Evolutionary conservation across 2,329 filamentous ascomycete genomes (phyloP).

Genomic region (Aspergillus proliferans): DNA sequence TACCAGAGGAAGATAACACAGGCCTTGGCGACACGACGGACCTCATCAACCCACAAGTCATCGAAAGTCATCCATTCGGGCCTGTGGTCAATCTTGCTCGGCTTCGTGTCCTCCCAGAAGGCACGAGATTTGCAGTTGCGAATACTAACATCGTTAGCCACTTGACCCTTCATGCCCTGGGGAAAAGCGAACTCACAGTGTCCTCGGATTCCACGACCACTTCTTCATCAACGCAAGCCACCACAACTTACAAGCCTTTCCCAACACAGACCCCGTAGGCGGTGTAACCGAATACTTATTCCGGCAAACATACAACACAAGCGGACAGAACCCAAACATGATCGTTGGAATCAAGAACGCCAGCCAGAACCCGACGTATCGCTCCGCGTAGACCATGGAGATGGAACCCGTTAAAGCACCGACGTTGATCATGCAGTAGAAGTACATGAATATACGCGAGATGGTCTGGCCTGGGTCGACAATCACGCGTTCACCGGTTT

Average conservation of each 20-base stretch:
- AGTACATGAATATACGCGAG: constrained; percentile 63
- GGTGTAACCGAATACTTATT: constrained; percentile 60
- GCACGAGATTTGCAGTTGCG: constrained; percentile 12
- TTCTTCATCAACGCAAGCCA: constrained; percentile 56
- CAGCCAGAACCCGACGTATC: constrained; percentile 65
- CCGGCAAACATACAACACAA: constrained; percentile 55
- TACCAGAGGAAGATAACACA: constrained; percentile 61
- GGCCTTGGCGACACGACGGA: constrained; percentile 60
- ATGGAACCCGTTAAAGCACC: constrained; percentile 58
- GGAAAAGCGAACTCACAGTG: constrained; percentile 13
- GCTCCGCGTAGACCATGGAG: constrained; percentile 66
- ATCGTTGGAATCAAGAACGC: constrained; percentile 57
- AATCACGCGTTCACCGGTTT: constrained; percentile 60
- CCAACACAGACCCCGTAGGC: constrained; percentile 65
- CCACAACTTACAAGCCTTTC: constrained; percentile 60
- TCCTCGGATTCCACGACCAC: constrained; percentile 55
- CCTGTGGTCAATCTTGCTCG: constrained; percentile 13
- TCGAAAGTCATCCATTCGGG: constrained; percentile 62
- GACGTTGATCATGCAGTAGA: constrained; percentile 66
- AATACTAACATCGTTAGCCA: constrained; percentile 10
- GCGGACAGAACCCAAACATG: constrained; percentile 57
- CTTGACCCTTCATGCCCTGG: no score
- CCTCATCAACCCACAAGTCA: constrained; percentile 73
- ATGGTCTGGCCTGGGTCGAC: constrained; percentile 64
- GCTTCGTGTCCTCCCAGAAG: constrained; percentile 19